Conservation (phyloP, 768 basidiomycete species). For the Suillus hirtellus region DNA sequence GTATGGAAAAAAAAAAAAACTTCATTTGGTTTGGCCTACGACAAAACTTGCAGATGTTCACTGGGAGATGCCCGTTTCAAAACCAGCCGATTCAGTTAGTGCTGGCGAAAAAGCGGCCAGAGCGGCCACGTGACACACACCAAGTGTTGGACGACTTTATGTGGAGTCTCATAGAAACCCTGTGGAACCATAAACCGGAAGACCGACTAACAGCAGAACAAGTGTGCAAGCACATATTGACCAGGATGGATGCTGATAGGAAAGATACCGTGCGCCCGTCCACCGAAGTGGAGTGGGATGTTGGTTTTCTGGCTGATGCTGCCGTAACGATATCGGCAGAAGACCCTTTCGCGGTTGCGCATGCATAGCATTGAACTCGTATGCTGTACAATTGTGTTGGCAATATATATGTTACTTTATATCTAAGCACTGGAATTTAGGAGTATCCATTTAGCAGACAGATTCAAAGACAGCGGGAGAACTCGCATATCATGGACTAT, state of each 20-base stretch:
- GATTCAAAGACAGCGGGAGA: too few relatives aligned
- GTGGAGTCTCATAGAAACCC: constrained; percentile 8
- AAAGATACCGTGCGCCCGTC: background rate
- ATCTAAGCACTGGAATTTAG: too few relatives aligned
- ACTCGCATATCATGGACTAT: too few relatives aligned
- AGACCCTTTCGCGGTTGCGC: background rate
- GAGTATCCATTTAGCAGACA: too few relatives aligned
- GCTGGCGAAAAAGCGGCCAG: background rate
- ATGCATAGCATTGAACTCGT: too few relatives aligned
- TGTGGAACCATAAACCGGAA: background rate
- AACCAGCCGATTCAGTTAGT: background rate
- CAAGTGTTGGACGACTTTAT: constrained; percentile 10
- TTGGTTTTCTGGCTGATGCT: constrained; percentile 1
- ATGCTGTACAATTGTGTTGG: too few relatives aligned
- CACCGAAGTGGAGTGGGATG: constrained; percentile 6
- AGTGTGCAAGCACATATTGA: background rate
- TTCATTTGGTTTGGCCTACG: background rate
- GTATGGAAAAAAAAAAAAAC: constrained; percentile 27
- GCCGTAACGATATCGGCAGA: background rate
- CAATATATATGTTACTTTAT: too few relatives aligned
- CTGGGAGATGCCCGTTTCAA: background rate
- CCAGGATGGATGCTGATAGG: background rate
- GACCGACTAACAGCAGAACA: constrained; percentile 4
- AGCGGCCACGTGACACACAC: background rate
- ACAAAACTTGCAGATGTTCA: constrained; percentile 10